Evolutionary conservation across 2,329 filamentous ascomycete genomes (phyloP).

Genomic region (Emydomyces testavorans): DNA sequence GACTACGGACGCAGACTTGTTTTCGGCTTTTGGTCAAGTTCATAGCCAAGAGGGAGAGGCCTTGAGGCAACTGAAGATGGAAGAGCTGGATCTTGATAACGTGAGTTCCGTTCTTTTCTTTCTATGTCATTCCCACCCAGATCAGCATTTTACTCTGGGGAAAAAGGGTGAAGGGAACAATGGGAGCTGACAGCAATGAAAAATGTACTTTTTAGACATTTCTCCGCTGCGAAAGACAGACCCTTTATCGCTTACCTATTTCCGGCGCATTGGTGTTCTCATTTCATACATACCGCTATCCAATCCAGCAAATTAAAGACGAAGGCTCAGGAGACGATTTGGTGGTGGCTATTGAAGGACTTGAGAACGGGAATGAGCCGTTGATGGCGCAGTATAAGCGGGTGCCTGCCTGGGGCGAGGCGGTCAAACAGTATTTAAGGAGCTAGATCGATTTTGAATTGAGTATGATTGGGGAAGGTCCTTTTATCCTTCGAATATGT

Average conservation of each 20-base stretch:
- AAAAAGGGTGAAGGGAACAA: not conserved
- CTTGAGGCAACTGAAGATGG: conserved; percentile 21
- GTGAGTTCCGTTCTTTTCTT: conserved; percentile 20
- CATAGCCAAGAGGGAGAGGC: conserved; percentile 23
- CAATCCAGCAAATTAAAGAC: conserved; percentile 43
- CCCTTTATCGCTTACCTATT: conserved; percentile 46
- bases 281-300: conserved; percentile 53
- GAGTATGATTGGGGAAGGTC: too few species aligned
- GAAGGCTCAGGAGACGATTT: conserved; percentile 46
- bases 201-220: conserved; percentile 27
- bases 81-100: conserved; percentile 38
- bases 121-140: not conserved
- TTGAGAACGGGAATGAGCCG: conserved; percentile 46
- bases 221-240: conserved; percentile 50
- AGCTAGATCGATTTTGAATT: conserved; percentile 10
- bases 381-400: conserved; percentile 50
- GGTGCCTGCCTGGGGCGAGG: conserved; percentile 45
- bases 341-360: conserved; percentile 48
- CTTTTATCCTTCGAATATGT: not conserved
- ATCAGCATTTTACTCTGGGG: not conserved
- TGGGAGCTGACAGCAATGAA: not conserved
- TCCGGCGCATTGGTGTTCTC: conserved; percentile 47
- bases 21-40: conserved; percentile 30
- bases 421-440: conserved; percentile 42
- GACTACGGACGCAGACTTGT: conserved; percentile 31